phyloP scores from a whole-genome alignment of 176 grass and related monocot genomes.

The Juncus inflexus region DNA sequence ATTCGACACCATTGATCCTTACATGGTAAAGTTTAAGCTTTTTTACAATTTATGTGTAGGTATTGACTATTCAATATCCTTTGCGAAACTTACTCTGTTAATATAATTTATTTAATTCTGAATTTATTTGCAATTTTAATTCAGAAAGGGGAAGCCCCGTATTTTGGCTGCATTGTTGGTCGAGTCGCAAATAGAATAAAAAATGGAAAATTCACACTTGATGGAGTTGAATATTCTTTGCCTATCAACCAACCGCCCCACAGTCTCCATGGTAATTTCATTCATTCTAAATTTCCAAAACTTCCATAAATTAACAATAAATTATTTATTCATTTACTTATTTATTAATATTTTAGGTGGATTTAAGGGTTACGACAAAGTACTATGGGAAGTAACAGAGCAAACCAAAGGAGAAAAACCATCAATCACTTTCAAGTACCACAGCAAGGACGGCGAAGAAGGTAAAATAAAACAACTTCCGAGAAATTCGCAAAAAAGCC shows the following conservation, averaged over 20 bases:
- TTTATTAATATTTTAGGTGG: constrained; percentile 55
- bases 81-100: neutral
- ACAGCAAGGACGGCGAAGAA: constrained; percentile 83
- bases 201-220: constrained; percentile 50
- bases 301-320: neutral
- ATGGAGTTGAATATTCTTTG: constrained; percentile 55
- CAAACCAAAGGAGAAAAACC: constrained; percentile 54
- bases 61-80: neutral
- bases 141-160: constrained; percentile 58
- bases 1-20: constrained; percentile 73
- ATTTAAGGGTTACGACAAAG: constrained; percentile 78
- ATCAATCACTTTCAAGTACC: constrained; percentile 71
- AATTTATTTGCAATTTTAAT: constrained; percentile 7
- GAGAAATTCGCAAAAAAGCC: neutral
- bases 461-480: constrained; percentile 25
- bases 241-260: constrained; percentile 69
- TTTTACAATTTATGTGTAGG: neutral
- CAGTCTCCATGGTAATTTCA: constrained; percentile 66
- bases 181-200: constrained; percentile 90
- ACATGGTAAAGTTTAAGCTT: constrained; percentile 44
- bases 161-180: constrained; percentile 97
- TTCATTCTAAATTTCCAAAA: neutral
- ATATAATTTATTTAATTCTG: neutral
- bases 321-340: neutral
- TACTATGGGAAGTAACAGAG: constrained; percentile 63